phyloP scores from a whole-genome alignment of 371 early-diverging fungal species.

The Amoeboaphelidium protococcarum region DNA sequence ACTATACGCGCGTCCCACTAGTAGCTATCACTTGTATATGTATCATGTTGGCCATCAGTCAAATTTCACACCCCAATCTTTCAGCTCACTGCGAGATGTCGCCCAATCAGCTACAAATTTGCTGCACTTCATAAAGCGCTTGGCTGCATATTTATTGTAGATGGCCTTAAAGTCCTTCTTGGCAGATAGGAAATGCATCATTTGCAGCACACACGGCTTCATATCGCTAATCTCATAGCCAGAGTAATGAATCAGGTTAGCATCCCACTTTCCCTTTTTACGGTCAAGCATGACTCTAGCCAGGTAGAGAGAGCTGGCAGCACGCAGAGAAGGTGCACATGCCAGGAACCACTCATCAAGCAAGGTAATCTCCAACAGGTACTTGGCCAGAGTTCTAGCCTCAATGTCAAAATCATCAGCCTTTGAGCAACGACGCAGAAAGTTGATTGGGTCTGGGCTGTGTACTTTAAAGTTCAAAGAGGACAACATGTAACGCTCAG shows the following conservation, averaged over 20 bases:
- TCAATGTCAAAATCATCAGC: constrained; percentile 62
- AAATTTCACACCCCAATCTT: neutral
- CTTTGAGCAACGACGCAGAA: constrained; percentile 64
- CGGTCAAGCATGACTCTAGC: constrained; percentile 59
- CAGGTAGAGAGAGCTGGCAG: constrained; percentile 60
- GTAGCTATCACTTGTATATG: neutral
- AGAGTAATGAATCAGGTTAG: constrained; percentile 34
- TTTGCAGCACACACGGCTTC: constrained; percentile 22
- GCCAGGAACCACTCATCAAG: constrained; percentile 55
- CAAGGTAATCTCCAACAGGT: constrained; percentile 79
- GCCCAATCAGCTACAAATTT: constrained; percentile 4
- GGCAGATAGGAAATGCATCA: constrained; percentile 32
- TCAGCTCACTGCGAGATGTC: neutral
- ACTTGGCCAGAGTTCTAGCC: constrained; percentile 75
- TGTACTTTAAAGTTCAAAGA: constrained; percentile 50
- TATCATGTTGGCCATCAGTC: neutral
- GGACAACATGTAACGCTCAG: constrained; percentile 67
- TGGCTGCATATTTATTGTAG: constrained; percentile 49
- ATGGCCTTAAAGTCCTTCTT: constrained; percentile 29
- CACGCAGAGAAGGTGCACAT: constrained; percentile 44
- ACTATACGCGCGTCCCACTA: no score
- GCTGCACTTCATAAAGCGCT: constrained; percentile 42
- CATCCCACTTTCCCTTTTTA: constrained; percentile 50
- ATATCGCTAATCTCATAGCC: constrained; percentile 44
- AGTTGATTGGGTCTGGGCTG: constrained; percentile 65